Evolutionary conservation across 441 rosid genomes (phyloP), one percentile per base, ranked within the genome.

Genomic region (Melastoma candidum): DNA sequence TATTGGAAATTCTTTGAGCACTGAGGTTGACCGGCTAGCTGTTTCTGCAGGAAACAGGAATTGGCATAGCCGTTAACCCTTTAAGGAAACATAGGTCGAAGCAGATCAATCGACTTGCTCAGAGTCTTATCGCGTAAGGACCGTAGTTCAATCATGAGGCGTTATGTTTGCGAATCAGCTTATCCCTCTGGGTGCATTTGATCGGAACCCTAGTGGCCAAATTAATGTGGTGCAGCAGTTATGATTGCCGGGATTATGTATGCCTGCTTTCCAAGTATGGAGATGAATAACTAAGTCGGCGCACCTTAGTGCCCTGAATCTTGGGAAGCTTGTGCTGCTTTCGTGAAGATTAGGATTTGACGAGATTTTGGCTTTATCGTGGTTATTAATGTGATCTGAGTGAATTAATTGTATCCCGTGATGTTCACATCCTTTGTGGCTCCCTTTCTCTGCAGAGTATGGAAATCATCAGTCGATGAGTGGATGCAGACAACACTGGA

Each of bases 391-490:
- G 6, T 9, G 41, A 36, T 36, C 7, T 36, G 41, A 4, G 6
- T 36, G 41, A 24, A 0, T 27, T 32, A 0, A 27, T 14, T 3
- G n/a, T 5, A 10, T 51, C 10, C 26, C 1, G 17, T 50, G 2
- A 24, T 7, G 12, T 50, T 7, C 2, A 50, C 17, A 24, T 29
- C 54, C 8, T 29, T 7, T 32, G 14, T 0, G 46, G 2, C 29
- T 13, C 11, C 56, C 32, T 52, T 52, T 36, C 46, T 3, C 43
- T 36, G 12, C 46, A 52, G 56, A 44, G 45, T 43, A 52, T 36
- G 56, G 56, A 52, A 52, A 44, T 43, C 46, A 29, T 44, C 6
- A 7, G n/a, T 3, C 7, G 13, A 11, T 29, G 44, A 14, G 7
- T 3, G 46, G 56, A 27, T 36, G 56, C 41, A 36, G 41, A 36